These are phyloP conservation scores for Cordyceps javanica DNA, from an alignment of 2,329 filamentous ascomycete genomes.

Conservation along the genomic window DNA sequence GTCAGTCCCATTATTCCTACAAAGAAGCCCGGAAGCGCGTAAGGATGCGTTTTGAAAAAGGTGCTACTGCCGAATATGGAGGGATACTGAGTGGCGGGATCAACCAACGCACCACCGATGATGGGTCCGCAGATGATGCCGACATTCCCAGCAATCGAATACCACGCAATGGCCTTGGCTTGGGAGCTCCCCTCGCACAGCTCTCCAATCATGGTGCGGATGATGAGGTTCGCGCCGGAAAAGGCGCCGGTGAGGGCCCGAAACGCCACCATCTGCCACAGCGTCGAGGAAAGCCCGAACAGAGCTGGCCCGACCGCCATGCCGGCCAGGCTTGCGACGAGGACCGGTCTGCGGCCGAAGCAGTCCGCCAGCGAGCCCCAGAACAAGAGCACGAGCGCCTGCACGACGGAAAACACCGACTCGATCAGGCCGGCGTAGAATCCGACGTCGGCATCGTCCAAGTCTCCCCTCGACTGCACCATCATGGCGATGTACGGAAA, in stretches of 20 bases:
- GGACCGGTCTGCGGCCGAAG: constrained; percentile 64
- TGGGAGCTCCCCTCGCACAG: constrained; percentile 64
- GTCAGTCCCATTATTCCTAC: constrained; percentile 49
- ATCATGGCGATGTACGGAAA: constrained; percentile 77
- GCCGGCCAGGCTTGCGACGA: constrained; percentile 61
- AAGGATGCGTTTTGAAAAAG: constrained; percentile 47
- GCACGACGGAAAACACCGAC: constrained; percentile 65
- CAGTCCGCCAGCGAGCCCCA: constrained; percentile 62
- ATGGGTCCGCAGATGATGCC: constrained; percentile 68
- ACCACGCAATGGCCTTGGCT: constrained; percentile 67
- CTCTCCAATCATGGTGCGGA: constrained; percentile 45
- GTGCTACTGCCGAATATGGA: constrained; percentile 35
- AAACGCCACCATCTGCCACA: constrained; percentile 69
- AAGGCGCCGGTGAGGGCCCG: constrained; percentile 68
- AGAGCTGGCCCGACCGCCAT: constrained; percentile 53
- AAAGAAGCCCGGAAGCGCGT: constrained; percentile 47
- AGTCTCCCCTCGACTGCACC: constrained; percentile 58
- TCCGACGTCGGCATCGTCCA: constrained; percentile 60
- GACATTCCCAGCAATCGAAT: constrained; percentile 67
- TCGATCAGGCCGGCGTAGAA: constrained; percentile 75
- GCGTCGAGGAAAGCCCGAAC: constrained; percentile 60
- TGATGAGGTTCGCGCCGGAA: constrained; percentile 65
- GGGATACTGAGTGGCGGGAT: constrained; percentile 60
- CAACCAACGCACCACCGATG: constrained; percentile 63
- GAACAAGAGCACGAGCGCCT: constrained; percentile 70